Conservation (phyloP, 495 filamentous ascomycete species). For the Glutinoglossum americanum region DNA sequence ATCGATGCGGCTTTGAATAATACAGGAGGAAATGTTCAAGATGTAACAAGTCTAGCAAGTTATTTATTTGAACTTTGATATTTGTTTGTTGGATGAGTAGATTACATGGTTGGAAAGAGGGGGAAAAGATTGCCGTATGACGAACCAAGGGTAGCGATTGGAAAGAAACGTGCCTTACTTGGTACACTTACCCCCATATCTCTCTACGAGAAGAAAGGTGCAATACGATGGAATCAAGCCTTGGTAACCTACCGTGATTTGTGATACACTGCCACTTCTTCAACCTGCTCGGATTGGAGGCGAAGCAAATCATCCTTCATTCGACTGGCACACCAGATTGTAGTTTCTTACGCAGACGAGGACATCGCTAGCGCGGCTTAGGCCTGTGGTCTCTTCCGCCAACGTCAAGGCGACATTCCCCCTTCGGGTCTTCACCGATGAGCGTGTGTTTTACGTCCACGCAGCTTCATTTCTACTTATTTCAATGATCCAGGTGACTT, state of each 20-base stretch:
- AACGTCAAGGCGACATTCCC: neutral
- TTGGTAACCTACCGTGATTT: neutral
- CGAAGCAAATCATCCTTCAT: neutral
- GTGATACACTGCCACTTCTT: neutral
- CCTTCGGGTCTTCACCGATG: neutral
- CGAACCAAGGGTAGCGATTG: neutral
- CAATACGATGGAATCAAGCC: neutral
- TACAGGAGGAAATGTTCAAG: neutral
- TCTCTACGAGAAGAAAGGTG: neutral
- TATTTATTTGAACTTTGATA: neutral
- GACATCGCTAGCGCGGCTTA: conserved; percentile 1
- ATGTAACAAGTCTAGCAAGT: neutral
- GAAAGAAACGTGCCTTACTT: neutral
- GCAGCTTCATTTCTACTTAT: neutral
- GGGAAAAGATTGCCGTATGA: neutral
- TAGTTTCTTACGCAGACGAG: neutral
- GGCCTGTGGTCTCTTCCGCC: neutral
- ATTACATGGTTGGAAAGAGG: neutral
- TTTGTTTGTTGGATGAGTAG: neutral
- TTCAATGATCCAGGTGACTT: neutral
- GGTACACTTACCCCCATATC: neutral
- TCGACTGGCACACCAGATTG: neutral
- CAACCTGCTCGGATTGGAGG: neutral
- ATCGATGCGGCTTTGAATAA: neutral
- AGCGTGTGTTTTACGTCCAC: neutral